Evolutionary conservation across 306 rosid species (phyloP).

Genomic region (Casuarina glauca): DNA sequence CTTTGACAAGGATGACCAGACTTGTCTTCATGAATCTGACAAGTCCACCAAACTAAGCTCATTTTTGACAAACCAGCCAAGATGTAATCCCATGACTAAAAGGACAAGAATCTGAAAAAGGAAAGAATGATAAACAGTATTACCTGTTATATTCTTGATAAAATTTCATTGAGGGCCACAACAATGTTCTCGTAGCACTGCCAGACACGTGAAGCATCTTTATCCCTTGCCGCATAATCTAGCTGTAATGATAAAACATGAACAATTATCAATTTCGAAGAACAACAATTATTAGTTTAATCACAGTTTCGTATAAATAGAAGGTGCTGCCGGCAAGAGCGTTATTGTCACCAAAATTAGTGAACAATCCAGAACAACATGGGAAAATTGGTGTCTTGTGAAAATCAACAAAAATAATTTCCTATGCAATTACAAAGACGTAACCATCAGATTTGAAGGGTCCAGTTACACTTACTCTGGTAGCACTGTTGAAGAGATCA

Average conservation of each 20-base stretch:
- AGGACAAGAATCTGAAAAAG: not conserved
- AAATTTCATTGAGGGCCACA: constrained; percentile 49
- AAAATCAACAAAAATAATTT: not conserved
- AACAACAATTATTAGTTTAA: not conserved
- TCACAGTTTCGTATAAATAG: no score
- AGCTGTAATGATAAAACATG: constrained; percentile 45
- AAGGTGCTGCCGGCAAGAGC: not conserved
- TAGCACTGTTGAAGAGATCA: constrained; percentile 54
- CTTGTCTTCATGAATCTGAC: not conserved
- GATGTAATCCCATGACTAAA: not conserved
- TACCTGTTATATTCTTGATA: constrained; percentile 48
- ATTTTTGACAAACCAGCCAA: constrained; percentile 2
- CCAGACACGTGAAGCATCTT: constrained; percentile 57
- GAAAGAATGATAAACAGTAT: not conserved
- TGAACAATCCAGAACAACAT: not conserved
- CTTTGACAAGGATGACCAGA: not conserved
- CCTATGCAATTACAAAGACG: not conserved
- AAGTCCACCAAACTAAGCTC: not conserved
- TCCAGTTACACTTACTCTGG: constrained; percentile 28
- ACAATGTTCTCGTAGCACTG: constrained; percentile 61
- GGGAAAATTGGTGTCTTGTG: not conserved
- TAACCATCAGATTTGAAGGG: not conserved
- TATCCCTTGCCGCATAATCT: constrained; percentile 81
- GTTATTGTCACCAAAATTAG: not conserved
- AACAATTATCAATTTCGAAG: not conserved